Base-by-base conservation (phyloP, 805 yeast species). In the Blastobotrys terrestris region DNA sequence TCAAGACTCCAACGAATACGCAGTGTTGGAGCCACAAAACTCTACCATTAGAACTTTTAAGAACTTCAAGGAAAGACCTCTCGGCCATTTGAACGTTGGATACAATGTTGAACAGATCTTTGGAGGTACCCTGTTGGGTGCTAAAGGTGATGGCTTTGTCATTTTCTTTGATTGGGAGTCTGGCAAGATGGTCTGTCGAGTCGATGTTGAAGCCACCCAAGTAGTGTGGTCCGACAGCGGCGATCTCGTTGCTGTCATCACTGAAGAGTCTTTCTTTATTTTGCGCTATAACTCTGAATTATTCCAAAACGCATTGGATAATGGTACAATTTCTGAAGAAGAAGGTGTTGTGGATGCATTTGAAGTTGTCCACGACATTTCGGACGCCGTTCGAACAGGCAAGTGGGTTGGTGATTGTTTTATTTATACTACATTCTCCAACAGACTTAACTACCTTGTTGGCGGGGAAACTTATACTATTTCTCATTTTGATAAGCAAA, bases 321-420 rank as follows among this genome's bases (percentile, higher is more conserved):
- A 73, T 46, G 88, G 80, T 52, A 68, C 74, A 7, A 70, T 79
- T 52, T 87, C 82, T 64, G 79, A 81, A 3, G 95, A 88, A 65
- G 97, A 90, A 67, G 98, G 97, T 59, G 86, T 86, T 39, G 97
- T 87, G 64, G 85, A 79, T 40, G 80, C 92, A 14, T 89, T 94
- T 67, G 95, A 87, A 52, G 91, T 91, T 20, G 74, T 88, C 53
- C 80, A 84, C 63, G 96, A 95, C 56, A 78, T 89, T 55, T 78
- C 80, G 53, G 99, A 94, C 67, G 72, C 83, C 16, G 80, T 92
- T 40, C 81, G 87, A 55, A 84, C 95, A 26, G 97, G 97, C 64
- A 85, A 84, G 68, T 94, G 97, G 90, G 90, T 91, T 63, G 99
- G 98, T 60, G 98, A 94, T 73, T 97, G 94, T 46, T 91, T 92